A percentile compares a stretch with the other conserved stretches of the same genome.
Conservation (phyloP, 495 filamentous ascomycete genomes). For the Talaromyces nanjingensis region DNA sequence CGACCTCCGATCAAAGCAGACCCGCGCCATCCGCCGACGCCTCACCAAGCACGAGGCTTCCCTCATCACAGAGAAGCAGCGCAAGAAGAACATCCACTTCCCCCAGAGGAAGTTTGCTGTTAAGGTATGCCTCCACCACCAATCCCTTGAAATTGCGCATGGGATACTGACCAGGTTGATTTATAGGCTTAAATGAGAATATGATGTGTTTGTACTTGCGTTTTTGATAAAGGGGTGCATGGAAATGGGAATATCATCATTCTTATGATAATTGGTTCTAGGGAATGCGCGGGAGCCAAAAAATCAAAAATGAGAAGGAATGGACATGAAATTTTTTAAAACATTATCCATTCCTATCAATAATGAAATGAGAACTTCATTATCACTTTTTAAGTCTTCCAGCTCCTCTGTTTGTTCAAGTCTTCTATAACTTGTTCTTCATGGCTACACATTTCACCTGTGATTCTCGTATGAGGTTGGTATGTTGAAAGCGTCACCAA, state of each 20-base stretch:
- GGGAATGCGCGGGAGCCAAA: constrained; percentile 1
- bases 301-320: constrained; percentile 4
- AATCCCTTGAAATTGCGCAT: neutral
- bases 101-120: constrained; percentile 97
- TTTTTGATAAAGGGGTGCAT: constrained; percentile 12
- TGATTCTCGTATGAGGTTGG: too few species aligned
- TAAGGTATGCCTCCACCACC: constrained; percentile 58
- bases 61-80: constrained; percentile 76
- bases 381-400: neutral
- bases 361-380: constrained; percentile 3
- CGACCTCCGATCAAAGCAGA: constrained; percentile 95
- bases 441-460: too few species aligned
- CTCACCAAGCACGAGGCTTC: constrained; percentile 84
- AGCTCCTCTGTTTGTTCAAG: too few species aligned
- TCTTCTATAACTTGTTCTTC: too few species aligned
- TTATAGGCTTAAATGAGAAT: constrained; percentile 31
- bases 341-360: constrained; percentile 3
- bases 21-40: constrained; percentile 87
- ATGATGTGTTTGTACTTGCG: constrained; percentile 4
- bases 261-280: constrained; percentile 5
- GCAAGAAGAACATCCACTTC: constrained; percentile 93
- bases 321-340: constrained; percentile 1
- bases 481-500: too few species aligned
- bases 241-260: constrained; percentile 14
- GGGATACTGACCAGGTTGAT: neutral